Evolutionary conservation across 345 rosid species (phyloP).

Genomic region (Capsella bursapastoris): DNA sequence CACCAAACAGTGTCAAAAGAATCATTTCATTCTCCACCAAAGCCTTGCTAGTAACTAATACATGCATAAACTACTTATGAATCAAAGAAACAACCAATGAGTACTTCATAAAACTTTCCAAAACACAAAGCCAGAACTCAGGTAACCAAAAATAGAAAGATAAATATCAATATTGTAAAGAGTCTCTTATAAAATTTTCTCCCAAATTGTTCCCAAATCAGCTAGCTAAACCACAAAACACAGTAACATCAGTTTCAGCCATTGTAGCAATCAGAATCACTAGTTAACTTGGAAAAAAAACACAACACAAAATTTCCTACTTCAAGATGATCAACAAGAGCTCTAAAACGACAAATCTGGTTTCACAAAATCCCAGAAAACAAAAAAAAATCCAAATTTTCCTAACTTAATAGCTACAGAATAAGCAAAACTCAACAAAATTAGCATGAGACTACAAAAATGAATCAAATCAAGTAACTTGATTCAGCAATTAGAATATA

Average conservation of each 20-base stretch:
- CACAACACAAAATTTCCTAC: not conserved
- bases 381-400: no score
- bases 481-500: not conserved
- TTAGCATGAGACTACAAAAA: not conserved
- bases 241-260: not conserved
- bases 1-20: constrained; percentile 20
- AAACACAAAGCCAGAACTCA: not conserved
- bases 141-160: not conserved
- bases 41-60: constrained; percentile 17
- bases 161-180: not conserved
- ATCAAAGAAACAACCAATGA: not conserved
- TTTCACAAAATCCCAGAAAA: not conserved
- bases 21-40: not conserved
- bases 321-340: not conserved
- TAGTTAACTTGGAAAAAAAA: not conserved
- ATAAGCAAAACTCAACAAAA: not conserved
- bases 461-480: not conserved
- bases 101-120: not conserved
- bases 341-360: not conserved
- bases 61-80: not conserved
- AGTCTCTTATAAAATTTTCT: no score
- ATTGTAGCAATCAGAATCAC: not conserved
- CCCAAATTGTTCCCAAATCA: no score
- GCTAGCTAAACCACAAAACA: no score
- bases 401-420: not conserved